Evolutionary conservation across 106 monocot species (phyloP).

Genomic region (Triglochin maritima): DNA sequence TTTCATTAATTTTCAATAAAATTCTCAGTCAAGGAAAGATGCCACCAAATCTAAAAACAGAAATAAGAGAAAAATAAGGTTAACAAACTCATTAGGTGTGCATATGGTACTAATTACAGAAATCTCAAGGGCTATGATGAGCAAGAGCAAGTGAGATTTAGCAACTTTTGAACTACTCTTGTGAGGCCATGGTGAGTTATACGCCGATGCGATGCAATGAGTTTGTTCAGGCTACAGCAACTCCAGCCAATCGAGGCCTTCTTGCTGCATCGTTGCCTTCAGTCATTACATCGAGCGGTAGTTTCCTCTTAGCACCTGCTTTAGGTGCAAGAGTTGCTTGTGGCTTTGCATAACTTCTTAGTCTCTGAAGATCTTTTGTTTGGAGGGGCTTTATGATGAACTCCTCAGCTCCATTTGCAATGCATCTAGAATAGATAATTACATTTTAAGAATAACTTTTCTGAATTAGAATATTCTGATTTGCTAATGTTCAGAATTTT

Average conservation of each 20-base stretch:
- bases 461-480: too few relatives aligned
- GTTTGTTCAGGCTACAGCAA: slow-evolving; percentile 32
- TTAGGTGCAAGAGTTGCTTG: slow-evolving; percentile 11
- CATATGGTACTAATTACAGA: slow-evolving; percentile 3
- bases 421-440: slow-evolving; percentile 30
- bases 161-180: not conserved
- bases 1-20: not conserved
- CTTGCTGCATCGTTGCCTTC: slow-evolving; percentile 29
- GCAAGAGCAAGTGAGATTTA: not conserved
- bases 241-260: slow-evolving; percentile 44
- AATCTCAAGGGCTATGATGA: not conserved
- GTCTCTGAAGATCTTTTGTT: slow-evolving; percentile 30
- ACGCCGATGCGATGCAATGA: not conserved
- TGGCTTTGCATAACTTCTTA: slow-evolving; percentile 30
- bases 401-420: slow-evolving; percentile 55
- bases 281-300: slow-evolving; percentile 17
- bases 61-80: not conserved
- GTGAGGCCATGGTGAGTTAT: not conserved
- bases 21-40: not conserved
- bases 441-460: not conserved
- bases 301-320: slow-evolving; percentile 47
- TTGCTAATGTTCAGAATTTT: not conserved
- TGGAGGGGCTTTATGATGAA: slow-evolving; percentile 72
- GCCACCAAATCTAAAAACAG: not conserved
- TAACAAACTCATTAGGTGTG: slow-evolving; percentile 2